These are phyloP conservation scores for Aspergillus taichungensis DNA, from an alignment of 495 filamentous ascomycete species.

Conservation along the genomic window DNA sequence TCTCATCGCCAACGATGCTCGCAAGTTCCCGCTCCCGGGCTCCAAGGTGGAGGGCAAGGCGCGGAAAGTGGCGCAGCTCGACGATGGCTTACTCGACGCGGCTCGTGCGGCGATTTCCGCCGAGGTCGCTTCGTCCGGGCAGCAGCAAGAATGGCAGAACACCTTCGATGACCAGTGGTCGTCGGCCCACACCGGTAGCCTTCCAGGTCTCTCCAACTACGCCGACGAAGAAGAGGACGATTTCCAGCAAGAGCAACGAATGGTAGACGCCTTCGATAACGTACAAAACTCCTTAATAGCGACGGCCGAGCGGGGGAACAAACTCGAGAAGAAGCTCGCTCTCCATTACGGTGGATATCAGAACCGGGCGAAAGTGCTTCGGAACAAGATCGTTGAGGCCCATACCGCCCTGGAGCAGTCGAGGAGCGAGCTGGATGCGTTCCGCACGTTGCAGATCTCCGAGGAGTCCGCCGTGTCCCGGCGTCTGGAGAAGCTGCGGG, in stretches of 20 bases:
- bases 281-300: constrained; percentile 61
- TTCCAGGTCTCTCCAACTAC: constrained; percentile 74
- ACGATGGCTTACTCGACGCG: constrained; percentile 61
- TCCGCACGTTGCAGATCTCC: constrained; percentile 62
- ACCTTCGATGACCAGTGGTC: constrained; percentile 61
- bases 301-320: constrained; percentile 70
- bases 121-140: constrained; percentile 49
- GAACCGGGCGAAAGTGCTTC: constrained; percentile 71
- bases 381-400: constrained; percentile 73
- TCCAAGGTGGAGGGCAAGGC: constrained; percentile 54
- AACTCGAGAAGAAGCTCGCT: constrained; percentile 87
- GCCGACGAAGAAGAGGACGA: constrained; percentile 52
- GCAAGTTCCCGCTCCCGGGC: constrained; percentile 60
- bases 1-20: constrained; percentile 73
- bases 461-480: constrained; percentile 67
- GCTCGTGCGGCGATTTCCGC: constrained; percentile 69
- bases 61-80: constrained; percentile 52
- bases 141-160: constrained; percentile 46
- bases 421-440: constrained; percentile 61
- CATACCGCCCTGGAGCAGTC: constrained; percentile 67
- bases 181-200: constrained; percentile 46
- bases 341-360: constrained; percentile 86
- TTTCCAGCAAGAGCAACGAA: constrained; percentile 39
- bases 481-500: constrained; percentile 65
- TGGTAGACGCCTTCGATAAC: constrained; percentile 38